Evolutionary conservation across 2,329 filamentous ascomycete species (phyloP).

Genomic region (Ascocoryne sarcoides): DNA sequence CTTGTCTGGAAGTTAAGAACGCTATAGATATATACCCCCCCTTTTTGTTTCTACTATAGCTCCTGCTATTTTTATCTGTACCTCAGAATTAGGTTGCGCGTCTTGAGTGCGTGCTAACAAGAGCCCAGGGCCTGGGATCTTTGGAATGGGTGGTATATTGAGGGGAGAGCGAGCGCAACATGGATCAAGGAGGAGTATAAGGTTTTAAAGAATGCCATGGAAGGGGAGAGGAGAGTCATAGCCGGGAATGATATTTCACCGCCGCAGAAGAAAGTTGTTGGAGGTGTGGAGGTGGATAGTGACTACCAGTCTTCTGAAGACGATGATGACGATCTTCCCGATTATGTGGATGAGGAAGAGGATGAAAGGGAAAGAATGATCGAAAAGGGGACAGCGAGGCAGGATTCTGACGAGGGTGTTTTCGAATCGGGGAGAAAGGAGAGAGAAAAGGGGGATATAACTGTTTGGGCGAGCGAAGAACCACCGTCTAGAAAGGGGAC

Average conservation of each 20-base stretch:
- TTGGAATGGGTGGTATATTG: conserved; percentile 20
- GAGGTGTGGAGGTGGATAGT: not conserved
- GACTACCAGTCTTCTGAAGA: not conserved
- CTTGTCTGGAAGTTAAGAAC: conserved; percentile 16
- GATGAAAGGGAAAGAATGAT: not conserved
- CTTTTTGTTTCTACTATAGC: too few relatives aligned
- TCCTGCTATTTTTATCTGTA: too few relatives aligned
- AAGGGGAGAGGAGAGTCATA: too few relatives aligned
- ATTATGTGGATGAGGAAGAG: not conserved
- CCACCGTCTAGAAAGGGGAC: not conserved
- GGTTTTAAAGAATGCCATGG: not conserved
- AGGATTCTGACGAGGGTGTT: not conserved
- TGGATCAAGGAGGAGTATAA: conserved; percentile 7
- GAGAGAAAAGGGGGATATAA: too few relatives aligned
- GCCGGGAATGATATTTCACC: too few relatives aligned
- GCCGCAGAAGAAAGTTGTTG: not conserved
- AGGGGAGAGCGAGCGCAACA: conserved; percentile 17
- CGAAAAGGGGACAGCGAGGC: not conserved
- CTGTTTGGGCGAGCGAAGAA: too few relatives aligned
- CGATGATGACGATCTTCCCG: not conserved
- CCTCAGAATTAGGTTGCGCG: too few relatives aligned
- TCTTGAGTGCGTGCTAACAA: too few relatives aligned
- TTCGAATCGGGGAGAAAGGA: too few relatives aligned
- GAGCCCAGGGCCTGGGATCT: conserved; percentile 27
- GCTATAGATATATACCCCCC: too few relatives aligned